Base-by-base conservation (phyloP, 495 filamentous ascomycete genomes). In the Penicillium ochrochloron region DNA sequence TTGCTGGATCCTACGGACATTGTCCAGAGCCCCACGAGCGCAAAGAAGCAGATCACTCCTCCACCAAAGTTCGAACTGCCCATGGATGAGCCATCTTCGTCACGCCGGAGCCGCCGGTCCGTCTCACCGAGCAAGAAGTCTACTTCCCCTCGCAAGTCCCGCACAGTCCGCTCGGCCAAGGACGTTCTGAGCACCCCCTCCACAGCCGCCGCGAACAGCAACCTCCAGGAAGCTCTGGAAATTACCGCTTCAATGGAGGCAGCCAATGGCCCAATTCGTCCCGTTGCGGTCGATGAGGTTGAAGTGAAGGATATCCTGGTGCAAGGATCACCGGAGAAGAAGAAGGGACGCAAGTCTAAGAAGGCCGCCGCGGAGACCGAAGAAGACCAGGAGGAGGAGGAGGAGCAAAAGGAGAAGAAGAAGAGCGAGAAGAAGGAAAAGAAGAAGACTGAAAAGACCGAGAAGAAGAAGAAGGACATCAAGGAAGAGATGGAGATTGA, bases 1-100 rank as follows among this genome's bases (percentile, higher is more conserved):
- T 84, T 99, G 35, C 83, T 99, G 51, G 94, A 97, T 69, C 88
- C 92, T 31, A 80, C 89, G 59, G 86, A 83, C 25, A 82, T 92
- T 17, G 89, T 86, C 19, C 79, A 84, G 59, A 85, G 80, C 60
- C 81, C 82, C 27, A 81, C 82, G 11, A 84, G 81, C 59, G 75
- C 79, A 15, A 83, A 83, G 66, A 92, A 92, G 82, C 84, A 83
- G 50, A 93, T 93, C 61, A 80, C 82, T 4, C 83, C 89, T 2
- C 91, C 91, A 14, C 91, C 91, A 27, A 87, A 85, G 62, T 93
- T 88, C 70, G 84, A 83, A 23, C 66, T 78, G 60, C 81, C 80
- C 61, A 74, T 71, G 46, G 73, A 80, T 62, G 79, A 82, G 61
- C 77, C 72, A 21, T 74, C 76, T 27, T 60, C 73, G 10, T 72